Evolutionary conservation across 352 stramenopile genomes (phyloP).

Genomic region (Phytophthora pistaciae): DNA sequence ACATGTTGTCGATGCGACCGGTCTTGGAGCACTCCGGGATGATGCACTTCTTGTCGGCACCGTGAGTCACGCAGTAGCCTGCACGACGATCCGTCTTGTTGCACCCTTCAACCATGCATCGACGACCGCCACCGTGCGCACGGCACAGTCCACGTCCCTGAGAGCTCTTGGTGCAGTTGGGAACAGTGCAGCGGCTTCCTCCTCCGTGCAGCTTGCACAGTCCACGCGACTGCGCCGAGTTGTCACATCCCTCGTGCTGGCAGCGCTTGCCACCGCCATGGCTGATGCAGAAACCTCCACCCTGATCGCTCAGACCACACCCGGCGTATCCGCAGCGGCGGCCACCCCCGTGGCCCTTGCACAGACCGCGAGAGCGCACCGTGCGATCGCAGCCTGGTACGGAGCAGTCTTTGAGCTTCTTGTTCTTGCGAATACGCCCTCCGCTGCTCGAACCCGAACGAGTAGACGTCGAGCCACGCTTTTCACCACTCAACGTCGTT

Average conservation of each 20-base stretch:
- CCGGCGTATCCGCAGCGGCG: constrained; percentile 73
- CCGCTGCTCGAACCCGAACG: constrained; percentile 53
- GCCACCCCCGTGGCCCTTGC: constrained; percentile 83
- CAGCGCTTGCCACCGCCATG: constrained; percentile 88
- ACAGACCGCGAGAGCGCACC: constrained; percentile 80
- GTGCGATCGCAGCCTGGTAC: constrained; percentile 78
- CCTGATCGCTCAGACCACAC: constrained; percentile 81
- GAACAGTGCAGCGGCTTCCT: constrained; percentile 79
- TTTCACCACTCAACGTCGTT: constrained; percentile 40
- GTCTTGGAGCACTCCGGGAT: constrained; percentile 86
- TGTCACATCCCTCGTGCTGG: constrained; percentile 77
- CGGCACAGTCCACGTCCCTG: constrained; percentile 86
- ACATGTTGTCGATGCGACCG: constrained; percentile 84
- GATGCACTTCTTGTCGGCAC: constrained; percentile 85
- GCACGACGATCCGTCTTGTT: constrained; percentile 86
- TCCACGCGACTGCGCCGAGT: constrained; percentile 84
- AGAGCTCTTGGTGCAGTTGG: constrained; percentile 88
- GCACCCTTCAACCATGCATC: constrained; percentile 87
- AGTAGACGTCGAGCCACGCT: constrained; percentile 45
- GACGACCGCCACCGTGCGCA: constrained; percentile 82
- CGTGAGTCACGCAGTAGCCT: constrained; percentile 84
- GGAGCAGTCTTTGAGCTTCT: constrained; percentile 88
- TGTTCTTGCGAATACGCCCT: constrained; percentile 68
- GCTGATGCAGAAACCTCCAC: constrained; percentile 84
- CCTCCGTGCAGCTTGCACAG: constrained; percentile 86